phyloP scores from a whole-genome alignment of 2,329 filamentous ascomycete genomes.

The Periglandula ipomoeae region DNA sequence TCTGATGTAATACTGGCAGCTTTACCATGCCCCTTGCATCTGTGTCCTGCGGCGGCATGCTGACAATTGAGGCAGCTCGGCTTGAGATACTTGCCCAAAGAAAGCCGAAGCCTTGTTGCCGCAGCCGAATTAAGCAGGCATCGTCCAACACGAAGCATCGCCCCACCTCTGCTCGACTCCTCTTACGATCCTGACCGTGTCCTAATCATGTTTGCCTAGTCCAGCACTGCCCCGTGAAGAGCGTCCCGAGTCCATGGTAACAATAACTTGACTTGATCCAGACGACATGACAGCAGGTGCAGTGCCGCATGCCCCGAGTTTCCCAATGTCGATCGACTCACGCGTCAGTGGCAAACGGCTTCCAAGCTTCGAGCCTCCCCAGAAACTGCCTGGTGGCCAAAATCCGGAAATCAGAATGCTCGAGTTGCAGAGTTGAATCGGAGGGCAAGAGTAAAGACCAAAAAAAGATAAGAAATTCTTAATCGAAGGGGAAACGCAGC shows the following conservation, averaged over 20 bases:
- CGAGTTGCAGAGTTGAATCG: constrained; percentile 9
- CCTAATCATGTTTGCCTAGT: not conserved
- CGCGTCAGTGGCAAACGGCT: not conserved
- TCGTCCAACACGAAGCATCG: not conserved
- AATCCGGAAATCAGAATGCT: constrained; percentile 16
- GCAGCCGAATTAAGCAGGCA: not conserved
- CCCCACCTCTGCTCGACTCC: not conserved
- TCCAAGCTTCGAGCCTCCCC: constrained; percentile 23
- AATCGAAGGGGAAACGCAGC: constrained; percentile 20
- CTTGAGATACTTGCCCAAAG: not conserved
- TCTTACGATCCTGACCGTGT: not conserved
- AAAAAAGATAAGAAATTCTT: constrained; percentile 21
- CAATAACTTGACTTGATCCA: not conserved
- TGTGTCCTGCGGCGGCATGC: not conserved
- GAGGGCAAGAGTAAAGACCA: constrained; percentile 15
- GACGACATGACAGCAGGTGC: not conserved
- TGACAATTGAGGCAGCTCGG: not conserved
- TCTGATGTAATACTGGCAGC: constrained; percentile 5
- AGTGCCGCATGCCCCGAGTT: not conserved
- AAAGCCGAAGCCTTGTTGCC: not conserved
- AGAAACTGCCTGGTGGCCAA: constrained; percentile 23
- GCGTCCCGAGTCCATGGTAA: not conserved
- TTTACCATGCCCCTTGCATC: not conserved
- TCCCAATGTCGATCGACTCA: no score
- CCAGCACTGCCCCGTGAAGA: not conserved